phyloP scores from a whole-genome alignment of 768 basidiomycete genomes.

The Dendrothele bispora region DNA sequence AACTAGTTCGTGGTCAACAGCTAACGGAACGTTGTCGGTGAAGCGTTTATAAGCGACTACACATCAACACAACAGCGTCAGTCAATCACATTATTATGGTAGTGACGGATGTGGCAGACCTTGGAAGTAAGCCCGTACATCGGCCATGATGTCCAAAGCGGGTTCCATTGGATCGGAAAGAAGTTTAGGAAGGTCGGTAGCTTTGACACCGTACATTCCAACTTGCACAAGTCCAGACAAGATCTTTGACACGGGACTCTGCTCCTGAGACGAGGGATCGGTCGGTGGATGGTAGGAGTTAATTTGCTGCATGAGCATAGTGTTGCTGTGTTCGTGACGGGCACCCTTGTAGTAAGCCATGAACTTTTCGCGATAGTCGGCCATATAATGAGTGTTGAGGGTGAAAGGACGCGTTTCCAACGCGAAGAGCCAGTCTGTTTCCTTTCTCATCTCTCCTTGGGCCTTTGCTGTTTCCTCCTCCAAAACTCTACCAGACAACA shows the following conservation, averaged over 20 bases:
- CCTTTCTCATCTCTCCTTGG: too few relatives aligned
- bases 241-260: conserved; percentile 23
- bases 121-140: conserved; percentile 74
- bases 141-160: conserved; percentile 66
- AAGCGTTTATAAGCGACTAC: conserved; percentile 63
- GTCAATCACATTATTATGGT: conserved; percentile 2
- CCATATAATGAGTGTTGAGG: too few relatives aligned
- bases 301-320: too few relatives aligned
- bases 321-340: too few relatives aligned
- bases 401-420: too few relatives aligned
- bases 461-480: too few relatives aligned
- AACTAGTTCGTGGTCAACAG: conserved; percentile 57
- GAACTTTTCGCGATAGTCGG: too few relatives aligned
- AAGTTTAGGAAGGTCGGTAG: conserved; percentile 48
- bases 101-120: conserved; percentile 41
- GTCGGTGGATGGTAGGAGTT: too few relatives aligned
- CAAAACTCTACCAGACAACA: too few relatives aligned
- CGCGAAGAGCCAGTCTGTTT: too few relatives aligned
- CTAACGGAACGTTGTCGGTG: conserved; percentile 54
- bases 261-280: too few relatives aligned
- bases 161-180: conserved; percentile 53
- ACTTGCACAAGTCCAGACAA: conserved; percentile 35
- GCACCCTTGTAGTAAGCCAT: too few relatives aligned
- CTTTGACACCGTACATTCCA: conserved; percentile 36
- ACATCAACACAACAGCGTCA: not conserved